Evolutionary conservation across 371 early-diverging fungal species (phyloP).

Genomic region (Vairimorpha apis): DNA sequence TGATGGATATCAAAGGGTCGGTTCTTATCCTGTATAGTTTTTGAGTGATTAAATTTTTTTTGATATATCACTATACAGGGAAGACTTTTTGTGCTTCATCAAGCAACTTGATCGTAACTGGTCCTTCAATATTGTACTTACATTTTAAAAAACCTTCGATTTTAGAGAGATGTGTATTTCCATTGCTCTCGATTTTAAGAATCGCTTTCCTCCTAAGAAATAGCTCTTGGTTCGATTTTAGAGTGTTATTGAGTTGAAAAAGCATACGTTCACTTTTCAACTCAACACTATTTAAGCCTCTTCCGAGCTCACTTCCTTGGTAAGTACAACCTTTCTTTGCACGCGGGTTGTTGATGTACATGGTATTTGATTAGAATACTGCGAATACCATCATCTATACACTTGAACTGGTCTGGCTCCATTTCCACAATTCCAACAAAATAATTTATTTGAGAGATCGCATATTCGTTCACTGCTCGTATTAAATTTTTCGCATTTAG

Average conservation of each 20-base stretch:
- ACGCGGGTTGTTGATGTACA: constrained; percentile 5
- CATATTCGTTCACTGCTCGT: background rate
- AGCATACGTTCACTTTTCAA: constrained; percentile 20
- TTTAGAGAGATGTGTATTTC: background rate
- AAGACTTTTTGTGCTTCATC: too few species aligned
- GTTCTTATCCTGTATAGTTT: too few species aligned
- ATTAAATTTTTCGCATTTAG: background rate
- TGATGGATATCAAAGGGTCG: too few species aligned
- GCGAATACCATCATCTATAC: background rate
- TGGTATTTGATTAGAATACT: background rate
- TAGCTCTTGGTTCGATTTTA: background rate
- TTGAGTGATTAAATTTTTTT: too few species aligned
- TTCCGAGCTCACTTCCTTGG: constrained; percentile 11
- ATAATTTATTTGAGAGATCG: constrained; percentile 3
- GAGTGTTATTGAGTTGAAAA: background rate
- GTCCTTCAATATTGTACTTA: background rate
- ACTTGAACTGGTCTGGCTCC: constrained; percentile 2
- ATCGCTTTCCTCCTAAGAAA: background rate
- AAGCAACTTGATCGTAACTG: background rate
- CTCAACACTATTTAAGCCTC: constrained; percentile 13
- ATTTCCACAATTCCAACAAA: background rate
- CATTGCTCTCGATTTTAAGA: background rate
- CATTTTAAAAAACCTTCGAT: background rate
- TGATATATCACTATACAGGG: too few species aligned
- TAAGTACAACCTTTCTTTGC: background rate